phyloP scores from a whole-genome alignment of 306 rosid species.

The Ziziphus jujuba region DNA sequence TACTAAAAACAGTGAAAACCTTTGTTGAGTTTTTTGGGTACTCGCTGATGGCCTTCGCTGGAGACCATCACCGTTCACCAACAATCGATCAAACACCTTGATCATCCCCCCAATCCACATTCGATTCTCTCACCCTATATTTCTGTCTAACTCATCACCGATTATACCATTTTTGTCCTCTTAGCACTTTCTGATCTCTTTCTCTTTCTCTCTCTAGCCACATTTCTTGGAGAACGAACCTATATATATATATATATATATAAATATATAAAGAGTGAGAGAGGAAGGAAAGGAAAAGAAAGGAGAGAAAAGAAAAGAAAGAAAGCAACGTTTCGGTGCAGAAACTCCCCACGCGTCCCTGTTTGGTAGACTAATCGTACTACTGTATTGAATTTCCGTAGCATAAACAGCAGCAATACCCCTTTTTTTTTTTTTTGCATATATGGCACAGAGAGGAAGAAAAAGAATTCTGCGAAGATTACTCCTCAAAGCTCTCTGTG shows the following conservation, averaged over 20 bases:
- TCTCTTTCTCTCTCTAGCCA: slow-evolving; percentile 22
- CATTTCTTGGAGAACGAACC: slow-evolving; percentile 37
- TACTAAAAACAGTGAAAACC: slow-evolving; percentile 12
- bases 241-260: too few relatives aligned
- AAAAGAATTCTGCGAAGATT: not conserved
- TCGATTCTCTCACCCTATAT: slow-evolving; percentile 17
- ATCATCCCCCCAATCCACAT: slow-evolving; percentile 14
- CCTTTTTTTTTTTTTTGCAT: slow-evolving; percentile 5
- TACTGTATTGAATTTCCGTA: slow-evolving; percentile 11
- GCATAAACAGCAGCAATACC: not conserved
- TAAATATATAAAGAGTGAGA: not conserved
- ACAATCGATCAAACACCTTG: slow-evolving; percentile 24
- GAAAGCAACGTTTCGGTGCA: slow-evolving; percentile 36
- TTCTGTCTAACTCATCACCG: slow-evolving; percentile 38
- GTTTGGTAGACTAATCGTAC: slow-evolving; percentile 17
- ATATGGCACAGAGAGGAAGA: not conserved
- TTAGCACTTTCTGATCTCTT: not conserved
- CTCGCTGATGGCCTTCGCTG: slow-evolving; percentile 26
- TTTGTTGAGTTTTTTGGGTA: slow-evolving; percentile 15
- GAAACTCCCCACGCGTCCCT: slow-evolving; percentile 23
- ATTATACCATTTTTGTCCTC: slow-evolving; percentile 25
- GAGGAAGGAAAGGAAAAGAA: not conserved
- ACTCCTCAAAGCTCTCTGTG: not conserved
- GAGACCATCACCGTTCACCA: slow-evolving; percentile 27
- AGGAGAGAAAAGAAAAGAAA: not conserved